Evolutionary conservation across 805 yeast genomes (phyloP).

Genomic region (Pichia exigua): DNA sequence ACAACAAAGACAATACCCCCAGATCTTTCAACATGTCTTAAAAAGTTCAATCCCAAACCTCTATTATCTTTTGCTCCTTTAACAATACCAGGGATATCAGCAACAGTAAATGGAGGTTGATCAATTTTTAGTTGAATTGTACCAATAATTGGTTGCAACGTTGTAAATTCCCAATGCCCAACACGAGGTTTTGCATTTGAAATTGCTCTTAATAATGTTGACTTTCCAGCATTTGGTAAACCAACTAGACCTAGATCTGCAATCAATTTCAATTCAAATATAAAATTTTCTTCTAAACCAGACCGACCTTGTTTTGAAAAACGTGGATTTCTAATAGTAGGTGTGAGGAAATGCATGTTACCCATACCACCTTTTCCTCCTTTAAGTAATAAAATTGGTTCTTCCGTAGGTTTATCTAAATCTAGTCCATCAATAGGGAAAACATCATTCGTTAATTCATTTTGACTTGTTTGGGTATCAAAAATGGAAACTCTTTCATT

Average conservation of each 20-base stretch:
- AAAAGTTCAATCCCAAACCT: constrained; percentile 91
- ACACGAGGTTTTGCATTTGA: constrained; percentile 85
- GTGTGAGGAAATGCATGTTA: constrained; percentile 87
- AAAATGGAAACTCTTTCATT: constrained; percentile 55
- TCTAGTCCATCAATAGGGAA: constrained; percentile 84
- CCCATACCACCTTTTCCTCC: constrained; percentile 97
- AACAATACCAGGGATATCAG: constrained; percentile 95
- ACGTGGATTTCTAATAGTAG: constrained; percentile 79
- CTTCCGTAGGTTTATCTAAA: constrained; percentile 47
- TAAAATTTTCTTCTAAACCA: constrained; percentile 57
- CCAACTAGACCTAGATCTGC: constrained; percentile 96
- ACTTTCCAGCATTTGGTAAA: constrained; percentile 93
- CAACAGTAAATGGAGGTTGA: constrained; percentile 75
- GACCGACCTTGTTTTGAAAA: constrained; percentile 76
- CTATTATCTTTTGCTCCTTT: constrained; percentile 77
- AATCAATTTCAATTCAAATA: constrained; percentile 76
- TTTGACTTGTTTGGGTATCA: constrained; percentile 49
- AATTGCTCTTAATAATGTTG: constrained; percentile 78
- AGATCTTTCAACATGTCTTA: constrained; percentile 88
- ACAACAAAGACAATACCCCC: constrained; percentile 84
- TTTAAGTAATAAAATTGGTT: constrained; percentile 60
- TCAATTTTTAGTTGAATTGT: constrained; percentile 66
- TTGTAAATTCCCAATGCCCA: constrained; percentile 97
- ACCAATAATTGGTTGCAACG: constrained; percentile 86
- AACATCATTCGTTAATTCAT: constrained; percentile 56